Conservation (phyloP, 805 yeast species). For the Pichia manshurica region DNA sequence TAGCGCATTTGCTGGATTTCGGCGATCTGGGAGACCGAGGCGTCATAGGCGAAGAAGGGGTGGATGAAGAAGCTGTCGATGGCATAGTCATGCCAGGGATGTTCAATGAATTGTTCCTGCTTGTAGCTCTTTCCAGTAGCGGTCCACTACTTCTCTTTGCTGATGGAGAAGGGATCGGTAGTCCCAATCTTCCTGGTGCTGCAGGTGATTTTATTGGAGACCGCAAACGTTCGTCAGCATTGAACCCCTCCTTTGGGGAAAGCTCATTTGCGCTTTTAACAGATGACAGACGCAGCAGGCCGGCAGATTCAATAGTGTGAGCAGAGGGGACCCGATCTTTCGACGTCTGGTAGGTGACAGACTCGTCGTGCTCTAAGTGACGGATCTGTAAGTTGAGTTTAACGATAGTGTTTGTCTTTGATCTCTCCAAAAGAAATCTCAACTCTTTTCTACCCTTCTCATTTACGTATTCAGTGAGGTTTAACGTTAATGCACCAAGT, state of each 20-base stretch:
- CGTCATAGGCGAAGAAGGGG: neutral
- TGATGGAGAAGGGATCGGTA: neutral
- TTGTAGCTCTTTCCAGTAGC: neutral
- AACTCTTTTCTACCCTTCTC: constrained; percentile 47
- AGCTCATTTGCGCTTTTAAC: neutral
- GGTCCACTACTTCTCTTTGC: neutral
- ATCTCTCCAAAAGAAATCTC: constrained; percentile 65
- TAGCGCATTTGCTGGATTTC: neutral
- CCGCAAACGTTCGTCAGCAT: neutral
- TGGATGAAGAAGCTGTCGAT: neutral
- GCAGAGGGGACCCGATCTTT: neutral
- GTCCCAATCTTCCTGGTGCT: neutral
- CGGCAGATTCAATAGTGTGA: neutral
- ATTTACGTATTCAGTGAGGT: constrained; percentile 65
- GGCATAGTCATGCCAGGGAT: neutral
- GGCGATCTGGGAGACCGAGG: too few relatives aligned
- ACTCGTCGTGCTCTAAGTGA: constrained; percentile 8
- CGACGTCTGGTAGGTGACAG: neutral
- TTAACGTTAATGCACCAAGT: constrained; percentile 63
- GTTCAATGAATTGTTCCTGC: neutral
- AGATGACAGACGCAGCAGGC: neutral
- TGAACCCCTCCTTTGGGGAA: neutral
- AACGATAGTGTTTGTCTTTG: constrained; percentile 79
- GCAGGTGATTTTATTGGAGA: neutral
- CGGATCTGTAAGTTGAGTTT: constrained; percentile 43